Percentiles rank a stretch among this genome's conserved stretches.
Evolutionary conservation across 345 rosid species (phyloP).

Genomic region (Dimocarpus longan): DNA sequence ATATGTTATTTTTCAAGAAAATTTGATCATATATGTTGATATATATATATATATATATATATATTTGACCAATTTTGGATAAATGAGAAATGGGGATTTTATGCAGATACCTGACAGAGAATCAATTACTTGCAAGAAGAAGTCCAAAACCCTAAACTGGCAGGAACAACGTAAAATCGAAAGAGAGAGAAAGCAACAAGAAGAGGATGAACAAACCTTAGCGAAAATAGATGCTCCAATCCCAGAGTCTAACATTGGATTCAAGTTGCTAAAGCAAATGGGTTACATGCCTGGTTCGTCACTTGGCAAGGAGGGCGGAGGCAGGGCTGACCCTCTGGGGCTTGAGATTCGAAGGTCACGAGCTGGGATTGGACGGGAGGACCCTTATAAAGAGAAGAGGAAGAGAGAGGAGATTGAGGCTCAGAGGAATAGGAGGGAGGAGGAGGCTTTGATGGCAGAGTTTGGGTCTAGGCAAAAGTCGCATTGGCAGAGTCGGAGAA

Average conservation of each 20-base stretch:
- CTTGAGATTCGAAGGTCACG: slow-evolving; percentile 80
- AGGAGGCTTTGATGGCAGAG: slow-evolving; percentile 68
- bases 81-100: slow-evolving; percentile 13
- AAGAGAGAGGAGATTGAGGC: slow-evolving; percentile 68
- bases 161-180: slow-evolving; percentile 73
- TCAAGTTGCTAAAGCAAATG: slow-evolving; percentile 88
- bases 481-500: slow-evolving; percentile 73
- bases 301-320: slow-evolving; percentile 77
- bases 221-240: slow-evolving; percentile 76
- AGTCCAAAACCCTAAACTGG: slow-evolving; percentile 61
- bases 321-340: slow-evolving; percentile 77
- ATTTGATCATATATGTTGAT: neutral
- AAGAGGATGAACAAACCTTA: slow-evolving; percentile 78
- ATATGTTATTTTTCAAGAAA: neutral
- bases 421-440: slow-evolving; percentile 53
- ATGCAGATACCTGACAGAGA: slow-evolving; percentile 43
- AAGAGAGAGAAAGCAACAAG: slow-evolving; percentile 68
- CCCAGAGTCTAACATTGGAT: slow-evolving; percentile 82
- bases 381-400: slow-evolving; percentile 82
- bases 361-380: slow-evolving; percentile 85
- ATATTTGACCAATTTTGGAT: neutral
- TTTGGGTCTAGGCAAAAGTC: slow-evolving; percentile 84
- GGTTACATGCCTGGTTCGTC: slow-evolving; percentile 92
- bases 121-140: slow-evolving; percentile 51
- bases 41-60: no score